Percentiles rank a stretch among this genome's conserved stretches.
Conservation (phyloP, 768 basidiomycete species). For the Pleurotus giganteus region DNA sequence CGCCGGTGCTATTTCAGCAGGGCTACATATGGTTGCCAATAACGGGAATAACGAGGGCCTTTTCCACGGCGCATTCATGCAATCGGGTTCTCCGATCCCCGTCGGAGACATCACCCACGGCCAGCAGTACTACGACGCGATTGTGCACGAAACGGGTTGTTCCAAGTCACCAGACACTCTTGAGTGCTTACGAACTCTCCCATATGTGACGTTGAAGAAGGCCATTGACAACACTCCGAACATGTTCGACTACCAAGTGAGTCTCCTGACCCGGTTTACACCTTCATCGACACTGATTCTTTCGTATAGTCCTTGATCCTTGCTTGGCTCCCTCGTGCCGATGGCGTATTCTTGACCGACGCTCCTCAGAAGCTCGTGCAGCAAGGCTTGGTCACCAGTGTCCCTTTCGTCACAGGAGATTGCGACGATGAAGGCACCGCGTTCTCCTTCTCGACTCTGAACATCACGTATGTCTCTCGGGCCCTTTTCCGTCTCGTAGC, state of each 20-base stretch:
- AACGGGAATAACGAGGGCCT: slow-evolving; percentile 34
- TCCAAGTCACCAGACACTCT: slow-evolving; percentile 31
- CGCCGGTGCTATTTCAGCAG: slow-evolving; percentile 52
- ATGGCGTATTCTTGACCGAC: slow-evolving; percentile 47
- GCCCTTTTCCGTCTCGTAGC: not conserved
- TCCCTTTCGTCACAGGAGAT: slow-evolving; percentile 22
- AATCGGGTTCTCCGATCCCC: slow-evolving; percentile 37
- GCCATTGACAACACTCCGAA: slow-evolving; percentile 28
- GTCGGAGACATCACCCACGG: slow-evolving; percentile 26
- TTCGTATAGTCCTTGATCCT: slow-evolving; percentile 40
- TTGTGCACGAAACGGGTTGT: slow-evolving; percentile 39
- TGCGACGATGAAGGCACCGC: slow-evolving; percentile 39
- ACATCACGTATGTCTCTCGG: slow-evolving; percentile 24
- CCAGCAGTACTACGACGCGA: slow-evolving; percentile 37
- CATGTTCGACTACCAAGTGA: slow-evolving; percentile 24
- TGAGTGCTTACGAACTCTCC: slow-evolving; percentile 38
- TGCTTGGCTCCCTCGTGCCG: slow-evolving; percentile 48
- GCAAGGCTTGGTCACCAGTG: slow-evolving; percentile 26
- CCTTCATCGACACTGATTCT: too few relatives aligned
- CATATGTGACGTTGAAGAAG: slow-evolving; percentile 25
- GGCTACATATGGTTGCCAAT: slow-evolving; percentile 46
- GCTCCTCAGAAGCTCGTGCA: slow-evolving; percentile 39
- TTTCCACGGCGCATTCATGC: slow-evolving; percentile 44
- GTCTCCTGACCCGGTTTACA: slow-evolving; percentile 7
- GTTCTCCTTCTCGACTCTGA: slow-evolving; percentile 26